Conservation (phyloP, 805 yeast genomes). For the Myxozyma monticola region DNA sequence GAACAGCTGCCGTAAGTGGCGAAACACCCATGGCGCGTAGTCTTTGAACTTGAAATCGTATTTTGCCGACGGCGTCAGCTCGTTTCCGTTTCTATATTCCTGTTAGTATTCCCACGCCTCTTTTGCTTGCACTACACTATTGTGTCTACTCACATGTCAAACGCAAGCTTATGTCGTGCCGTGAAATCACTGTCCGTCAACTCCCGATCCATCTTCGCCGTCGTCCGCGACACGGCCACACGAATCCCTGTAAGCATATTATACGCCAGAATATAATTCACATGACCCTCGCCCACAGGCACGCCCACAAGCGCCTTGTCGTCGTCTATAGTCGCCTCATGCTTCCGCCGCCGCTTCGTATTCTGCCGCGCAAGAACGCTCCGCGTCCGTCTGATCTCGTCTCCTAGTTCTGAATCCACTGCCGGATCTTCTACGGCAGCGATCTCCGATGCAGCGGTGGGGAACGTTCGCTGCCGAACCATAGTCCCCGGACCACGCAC, state of each 20-base stretch:
- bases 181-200: constrained; percentile 70
- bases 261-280: constrained; percentile 89
- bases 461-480: constrained; percentile 9
- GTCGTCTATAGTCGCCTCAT: constrained; percentile 31
- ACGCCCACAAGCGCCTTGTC: constrained; percentile 67
- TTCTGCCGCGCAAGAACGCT: constrained; percentile 39
- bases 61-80: constrained; percentile 87
- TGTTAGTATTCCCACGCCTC: background rate
- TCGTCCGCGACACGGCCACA: constrained; percentile 86
- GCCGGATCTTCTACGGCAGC: background rate
- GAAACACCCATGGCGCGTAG: constrained; percentile 89
- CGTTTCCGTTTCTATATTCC: constrained; percentile 56
- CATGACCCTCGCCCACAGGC: constrained; percentile 88
- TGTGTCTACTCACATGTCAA: constrained; percentile 60
- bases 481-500: too few species aligned
- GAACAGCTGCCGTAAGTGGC: constrained; percentile 76
- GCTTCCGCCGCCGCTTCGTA: constrained; percentile 31
- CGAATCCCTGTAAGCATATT: constrained; percentile 97
- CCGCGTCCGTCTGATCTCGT: constrained; percentile 36
- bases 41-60: constrained; percentile 97
- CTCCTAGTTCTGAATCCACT: background rate
- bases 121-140: too few species aligned
- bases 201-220: constrained; percentile 76
- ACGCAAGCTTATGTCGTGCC: constrained; percentile 74
- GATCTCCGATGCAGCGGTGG: background rate